Base-by-base conservation (phyloP, 768 basidiomycete species). In the Boletus sensibilis region DNA sequence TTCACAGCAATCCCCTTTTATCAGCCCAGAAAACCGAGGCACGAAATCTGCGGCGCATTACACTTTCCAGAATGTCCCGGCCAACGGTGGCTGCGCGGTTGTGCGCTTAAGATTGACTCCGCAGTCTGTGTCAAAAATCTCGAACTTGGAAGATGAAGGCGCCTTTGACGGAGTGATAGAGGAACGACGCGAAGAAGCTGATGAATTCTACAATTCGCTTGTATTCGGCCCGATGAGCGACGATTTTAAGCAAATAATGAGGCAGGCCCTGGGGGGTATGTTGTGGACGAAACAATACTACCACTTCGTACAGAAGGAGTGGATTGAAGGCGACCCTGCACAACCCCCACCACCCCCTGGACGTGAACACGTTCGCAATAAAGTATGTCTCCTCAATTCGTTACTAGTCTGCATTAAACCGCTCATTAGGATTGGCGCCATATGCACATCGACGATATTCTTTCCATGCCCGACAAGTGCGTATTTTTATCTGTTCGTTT, bases 381-480 rank as follows among this genome's bases (percentile, higher is more conserved):
- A 78, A 72, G 93, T 90, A 64, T 42, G 82, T 73, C 14, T 43
- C 44, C 18, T 31, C 21, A 27, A 29, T 44, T 9, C 18, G 8
- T 40, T 25, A 23, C n/a, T 34, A 11, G 34, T 23, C 57, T 20
- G 21, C 16, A 41, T 37, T 57, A 35, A 46, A 47, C 37, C 20
- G 25, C 53, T 54, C 21, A 27, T 23, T 59, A 92, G 91, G 91
- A 94, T 65, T 99, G 97, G 97, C 88, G 83, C 62, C 96, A 99
- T 74, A 81, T 99, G 77, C 86, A 98, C 69, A 87, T 95, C 56
- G 92, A 91, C 50, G 97, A 99, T 68, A 86, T 99, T 59, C 80
- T 99, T 39, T 98, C 95, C 13, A 98, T 99, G 97, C 97, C 97
- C 8, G 96, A 99, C 75, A 99, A 99, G 88, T 96, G 58, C 21